A percentile compares a stretch with the other conserved stretches of the same genome.
phyloP scores from a whole-genome alignment of 1,284 basidiomycete genomes.

The Inonotus hispidus region DNA sequence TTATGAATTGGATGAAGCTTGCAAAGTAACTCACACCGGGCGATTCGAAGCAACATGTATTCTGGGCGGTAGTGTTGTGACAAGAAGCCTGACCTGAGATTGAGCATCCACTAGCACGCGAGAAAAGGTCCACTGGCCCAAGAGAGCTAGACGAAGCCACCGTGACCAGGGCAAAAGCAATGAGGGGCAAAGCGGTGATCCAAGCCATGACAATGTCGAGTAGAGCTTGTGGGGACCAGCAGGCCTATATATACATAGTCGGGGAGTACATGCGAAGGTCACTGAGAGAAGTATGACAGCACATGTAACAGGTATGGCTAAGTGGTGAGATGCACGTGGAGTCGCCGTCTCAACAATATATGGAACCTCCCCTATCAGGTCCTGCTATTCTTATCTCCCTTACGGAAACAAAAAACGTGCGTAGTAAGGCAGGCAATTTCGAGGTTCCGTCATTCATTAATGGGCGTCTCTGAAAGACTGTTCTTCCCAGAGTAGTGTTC shows the following conservation, averaged over 20 bases:
- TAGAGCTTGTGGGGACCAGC: too few species aligned
- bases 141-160: slow-evolving; percentile 7
- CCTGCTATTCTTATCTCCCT: not conserved
- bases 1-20: slow-evolving; percentile 14
- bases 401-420: too few species aligned
- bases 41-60: slow-evolving; percentile 48
- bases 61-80: slow-evolving; percentile 36
- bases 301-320: not conserved
- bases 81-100: slow-evolving; percentile 40
- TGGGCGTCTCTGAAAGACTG: too few species aligned
- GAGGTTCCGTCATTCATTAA: too few species aligned
- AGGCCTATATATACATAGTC: not conserved
- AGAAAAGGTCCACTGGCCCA: slow-evolving; percentile 27
- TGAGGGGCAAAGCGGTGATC: slow-evolving; percentile 19
- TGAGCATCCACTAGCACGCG: slow-evolving; percentile 37
- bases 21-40: slow-evolving; percentile 34
- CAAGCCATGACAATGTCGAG: slow-evolving; percentile 20
- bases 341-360: not conserved
- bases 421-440: too few species aligned
- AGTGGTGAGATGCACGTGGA: not conserved
- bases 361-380: not conserved
- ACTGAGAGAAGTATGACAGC: not conserved
- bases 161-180: slow-evolving; percentile 4
- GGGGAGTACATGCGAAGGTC: not conserved
- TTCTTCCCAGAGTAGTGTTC: too few species aligned